Evolutionary conservation across 164 flowering plant species (phyloP), one percentile per base, ranked within the genome.

Genomic region (Kingdonia uniflora): DNA sequence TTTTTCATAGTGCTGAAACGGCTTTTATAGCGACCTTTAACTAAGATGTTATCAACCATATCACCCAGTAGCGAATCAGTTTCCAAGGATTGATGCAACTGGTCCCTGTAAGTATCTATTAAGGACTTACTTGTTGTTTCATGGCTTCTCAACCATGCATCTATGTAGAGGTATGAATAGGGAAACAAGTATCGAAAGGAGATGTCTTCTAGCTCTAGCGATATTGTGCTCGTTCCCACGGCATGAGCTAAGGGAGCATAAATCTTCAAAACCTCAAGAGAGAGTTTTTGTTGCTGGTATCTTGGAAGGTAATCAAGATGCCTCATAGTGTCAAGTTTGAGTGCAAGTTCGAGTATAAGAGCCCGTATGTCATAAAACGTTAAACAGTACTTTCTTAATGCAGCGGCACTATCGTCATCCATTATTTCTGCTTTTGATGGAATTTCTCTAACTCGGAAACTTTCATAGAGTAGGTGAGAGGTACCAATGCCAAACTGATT

Each of bases 1-100:
- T 92, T 92, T 74, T 84, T 85, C 95, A 92, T 87, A 38, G 94
- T 92, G 70, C 96, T 87, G 62, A 75, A 92, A 40, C 86, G 88
- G 52, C 91, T 92, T 66, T 92, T 92, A 51, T 80, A 79, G n/a
- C 96, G 94, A 45, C 96, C 88, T 54, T 71, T 67, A 29, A 85
- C 73, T 13, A 68, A 65, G 51, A 87, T 66, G 22, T 72, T 72
- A 43, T 74, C 74, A 37, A 82, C 85, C 87, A 82, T 66, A 0
- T 66, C 74, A 11, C 67, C 59, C 44, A 92, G 64, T 14, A 61
- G 20, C 21, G 71, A 58, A 69, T 92, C 96, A 19, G 61, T 33
- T 44, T 63, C 68, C 38, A 87, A 61, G 50, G 77, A 59, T 26
- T 68, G 80, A 57, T 72, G 73, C 55, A 85, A 69, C 57, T 76